Conservation (phyloP, 2,329 filamentous ascomycete species). For the Magnaporthiopsis rhizophila region DNA sequence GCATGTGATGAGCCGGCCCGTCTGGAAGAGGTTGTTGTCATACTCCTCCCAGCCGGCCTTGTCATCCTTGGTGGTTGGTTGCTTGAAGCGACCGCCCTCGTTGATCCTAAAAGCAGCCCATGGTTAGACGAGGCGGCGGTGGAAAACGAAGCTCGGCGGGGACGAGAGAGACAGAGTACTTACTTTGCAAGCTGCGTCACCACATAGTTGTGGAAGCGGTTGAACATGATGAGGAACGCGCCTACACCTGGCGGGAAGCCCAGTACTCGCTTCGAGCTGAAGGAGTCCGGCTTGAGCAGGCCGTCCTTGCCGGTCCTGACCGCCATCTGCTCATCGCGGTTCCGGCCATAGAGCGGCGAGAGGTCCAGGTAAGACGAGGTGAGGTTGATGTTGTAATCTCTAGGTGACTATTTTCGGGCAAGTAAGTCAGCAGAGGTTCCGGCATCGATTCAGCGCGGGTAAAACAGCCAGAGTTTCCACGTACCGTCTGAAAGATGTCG, state of each 20-base stretch:
- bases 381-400: slow-evolving; percentile 8
- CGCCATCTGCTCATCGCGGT: slow-evolving; percentile 51
- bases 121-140: background rate
- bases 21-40: slow-evolving; percentile 32
- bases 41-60: slow-evolving; percentile 25
- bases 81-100: slow-evolving; percentile 51
- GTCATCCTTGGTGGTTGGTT: slow-evolving; percentile 27
- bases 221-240: slow-evolving; percentile 60
- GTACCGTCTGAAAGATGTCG: slow-evolving; percentile 50
- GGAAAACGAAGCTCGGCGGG: background rate
- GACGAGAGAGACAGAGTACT: background rate
- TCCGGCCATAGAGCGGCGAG: slow-evolving; percentile 63
- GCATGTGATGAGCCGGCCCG: slow-evolving; percentile 37
- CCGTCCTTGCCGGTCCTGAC: slow-evolving; percentile 58
- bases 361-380: slow-evolving; percentile 72
- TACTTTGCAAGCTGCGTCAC: slow-evolving; percentile 18
- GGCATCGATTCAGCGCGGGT: too few species aligned
- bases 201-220: slow-evolving; percentile 62
- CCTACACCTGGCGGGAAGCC: slow-evolving; percentile 63
- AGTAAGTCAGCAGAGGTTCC: background rate
- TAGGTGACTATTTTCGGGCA: slow-evolving; percentile 1
- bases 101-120: slow-evolving; percentile 47
- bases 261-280: slow-evolving; percentile 56
- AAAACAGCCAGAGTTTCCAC: background rate
- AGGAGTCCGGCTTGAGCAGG: slow-evolving; percentile 64